A percentile compares a stretch with the other conserved stretches of the same genome.
phyloP scores from a whole-genome alignment of 176 grass and related monocot species.

The Musa acuminata region DNA sequence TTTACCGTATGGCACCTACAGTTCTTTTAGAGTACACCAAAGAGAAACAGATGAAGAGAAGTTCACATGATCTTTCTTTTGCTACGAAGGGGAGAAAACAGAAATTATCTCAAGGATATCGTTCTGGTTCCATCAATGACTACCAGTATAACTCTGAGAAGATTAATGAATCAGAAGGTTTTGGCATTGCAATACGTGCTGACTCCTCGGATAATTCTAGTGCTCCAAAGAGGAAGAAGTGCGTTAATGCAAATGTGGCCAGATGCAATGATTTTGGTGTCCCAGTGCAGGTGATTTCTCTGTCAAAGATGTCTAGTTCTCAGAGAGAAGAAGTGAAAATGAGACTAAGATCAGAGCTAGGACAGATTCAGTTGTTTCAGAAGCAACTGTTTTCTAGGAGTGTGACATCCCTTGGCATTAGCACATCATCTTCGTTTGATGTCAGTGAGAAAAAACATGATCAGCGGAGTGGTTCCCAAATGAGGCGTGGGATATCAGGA shows the following conservation, averaged over 20 bases:
- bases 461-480: constrained; percentile 17
- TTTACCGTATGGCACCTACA: constrained; percentile 55
- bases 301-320: constrained; percentile 53
- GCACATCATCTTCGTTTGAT: constrained; percentile 31
- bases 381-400: constrained; percentile 28
- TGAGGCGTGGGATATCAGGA: constrained; percentile 43
- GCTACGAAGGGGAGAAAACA: constrained; percentile 14
- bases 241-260: constrained; percentile 59
- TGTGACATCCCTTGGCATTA: constrained; percentile 18
- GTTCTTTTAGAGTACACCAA: constrained; percentile 48
- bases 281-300: constrained; percentile 45
- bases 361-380: constrained; percentile 38
- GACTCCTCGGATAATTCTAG: constrained; percentile 54
- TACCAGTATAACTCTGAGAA: constrained; percentile 31
- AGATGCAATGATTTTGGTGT: constrained; percentile 41
- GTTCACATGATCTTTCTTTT: constrained; percentile 34
- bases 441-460: constrained; percentile 32
- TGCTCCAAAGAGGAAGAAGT: constrained; percentile 76
- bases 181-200: constrained; percentile 39
- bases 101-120: constrained; percentile 11
- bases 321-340: constrained; percentile 54
- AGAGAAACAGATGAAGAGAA: constrained; percentile 43
- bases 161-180: constrained; percentile 44
- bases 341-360: constrained; percentile 60
- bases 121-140: not conserved